Evolutionary conservation across 2,329 filamentous ascomycete species (phyloP), one percentile per base, ranked within the genome.

Genomic region (Verticillium zaregamsianum): DNA sequence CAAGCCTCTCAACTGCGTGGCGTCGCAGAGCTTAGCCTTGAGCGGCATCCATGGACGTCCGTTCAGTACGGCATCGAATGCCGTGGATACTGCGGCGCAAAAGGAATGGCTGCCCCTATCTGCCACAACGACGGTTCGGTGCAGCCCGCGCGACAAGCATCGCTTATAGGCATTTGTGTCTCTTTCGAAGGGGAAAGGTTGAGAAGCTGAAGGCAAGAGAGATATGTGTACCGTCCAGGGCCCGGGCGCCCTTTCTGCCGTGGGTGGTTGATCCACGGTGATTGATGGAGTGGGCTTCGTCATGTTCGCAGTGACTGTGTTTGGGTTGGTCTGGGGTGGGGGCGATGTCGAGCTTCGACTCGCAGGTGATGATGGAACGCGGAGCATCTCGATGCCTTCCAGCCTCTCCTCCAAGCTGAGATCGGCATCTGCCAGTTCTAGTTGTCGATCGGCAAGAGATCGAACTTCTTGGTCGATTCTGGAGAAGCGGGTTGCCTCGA

Each of bases 161-260:
- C 85, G 78, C 68, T 86, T 86, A 71, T 87, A 87, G 4, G 84
- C 84, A 49, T 78, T 82, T 15, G 84, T 86, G 66, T 86, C 83
- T 68, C 85, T 84, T 71, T 87, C 85, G 68, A 87, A 87, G 0
- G 85, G 85, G 65, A 86, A 86, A 5, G 83, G 81, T 61, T 83
- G 80, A 37, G 78, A 78, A 14, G 76, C 76, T 56, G 79, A 81
- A 4, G 85, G 85, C 40, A 87, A 76, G 14, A 87, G 77, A 2
- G 85, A 87, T 39, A 87, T 77, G 66, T 87, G 84, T 32, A 87
- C 82, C 1, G 84, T 86, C 85, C 85, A 87, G 5, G 77, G 72
- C 60, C 73, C 75, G 20, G 45, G 20, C n/a, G 45, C 20, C 20
- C 45, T 3, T 25, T 25, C 12, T 5, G n/a, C 20, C 8, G 20